These are phyloP conservation scores for Aspergillus hiratsukae DNA, from an alignment of 2,329 filamentous ascomycete species.

Conservation along the genomic window DNA sequence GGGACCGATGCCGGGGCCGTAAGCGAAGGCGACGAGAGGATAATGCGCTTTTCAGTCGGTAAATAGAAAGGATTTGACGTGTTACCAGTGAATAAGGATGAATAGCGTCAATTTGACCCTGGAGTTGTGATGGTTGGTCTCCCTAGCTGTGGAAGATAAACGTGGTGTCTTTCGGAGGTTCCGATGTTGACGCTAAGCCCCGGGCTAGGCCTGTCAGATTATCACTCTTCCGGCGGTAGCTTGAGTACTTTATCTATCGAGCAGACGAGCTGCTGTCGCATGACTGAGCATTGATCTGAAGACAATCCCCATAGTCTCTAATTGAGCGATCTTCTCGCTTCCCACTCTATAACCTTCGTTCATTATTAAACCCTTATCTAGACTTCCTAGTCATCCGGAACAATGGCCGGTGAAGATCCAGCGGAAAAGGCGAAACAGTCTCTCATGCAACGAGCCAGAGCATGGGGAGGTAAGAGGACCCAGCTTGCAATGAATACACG, in stretches of 20 bases:
- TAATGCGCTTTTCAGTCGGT: not conserved
- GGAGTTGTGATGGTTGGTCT: conserved; percentile 9
- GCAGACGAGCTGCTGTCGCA: not conserved
- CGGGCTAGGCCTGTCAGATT: conserved; percentile 8
- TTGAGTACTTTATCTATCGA: not conserved
- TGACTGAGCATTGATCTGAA: not conserved
- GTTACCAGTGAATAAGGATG: not conserved
- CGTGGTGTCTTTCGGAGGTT: conserved; percentile 23
- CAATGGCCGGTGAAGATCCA: conserved; percentile 24
- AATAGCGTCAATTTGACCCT: conserved; percentile 6
- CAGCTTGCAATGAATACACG: not conserved
- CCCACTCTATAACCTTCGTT: not conserved
- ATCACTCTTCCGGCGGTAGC: not conserved
- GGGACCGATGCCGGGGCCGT: not conserved
- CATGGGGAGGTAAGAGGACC: conserved; percentile 41
- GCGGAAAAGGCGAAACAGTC: conserved; percentile 36
- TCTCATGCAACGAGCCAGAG: conserved; percentile 34
- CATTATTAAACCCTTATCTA: not conserved
- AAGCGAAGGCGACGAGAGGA: not conserved
- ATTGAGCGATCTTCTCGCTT: not conserved
- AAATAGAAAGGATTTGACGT: not conserved
- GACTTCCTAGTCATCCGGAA: conserved; percentile 4
- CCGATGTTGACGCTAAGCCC: conserved; percentile 18
- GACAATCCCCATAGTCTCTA: not conserved
- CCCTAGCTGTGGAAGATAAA: conserved; percentile 10